Percentiles rank a stretch among this genome's conserved stretches.
These are phyloP conservation scores for Aspergillus sp. DNA, from an alignment of 2,329 filamentous ascomycete species.

Conservation along the genomic window DNA sequence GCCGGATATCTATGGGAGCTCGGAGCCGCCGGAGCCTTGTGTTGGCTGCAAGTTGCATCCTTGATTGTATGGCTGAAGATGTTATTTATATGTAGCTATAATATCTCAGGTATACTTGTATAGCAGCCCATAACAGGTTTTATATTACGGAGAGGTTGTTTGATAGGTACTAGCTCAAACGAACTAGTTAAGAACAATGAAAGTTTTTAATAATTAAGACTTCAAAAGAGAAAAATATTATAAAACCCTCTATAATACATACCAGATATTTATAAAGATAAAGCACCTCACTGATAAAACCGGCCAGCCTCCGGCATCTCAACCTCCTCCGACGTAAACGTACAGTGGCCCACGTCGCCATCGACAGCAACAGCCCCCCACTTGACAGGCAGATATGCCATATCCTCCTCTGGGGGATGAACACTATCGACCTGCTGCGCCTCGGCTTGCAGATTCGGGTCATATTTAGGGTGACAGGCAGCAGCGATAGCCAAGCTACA, in stretches of 20 bases:
- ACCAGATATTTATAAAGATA: no score
- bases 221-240: no score
- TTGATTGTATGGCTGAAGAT: background rate
- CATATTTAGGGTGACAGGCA: conserved; percentile 26
- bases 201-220: no score
- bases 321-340: conserved; percentile 2
- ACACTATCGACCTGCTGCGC: background rate
- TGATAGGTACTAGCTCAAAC: no score
- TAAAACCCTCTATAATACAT: no score
- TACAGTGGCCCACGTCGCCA: background rate
- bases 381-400: background rate
- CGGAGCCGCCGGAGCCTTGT: background rate
- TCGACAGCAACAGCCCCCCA: background rate
- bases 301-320: background rate
- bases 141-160: no score
- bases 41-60: background rate
- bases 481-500: conserved; percentile 34
- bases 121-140: no score
- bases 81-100: no score
- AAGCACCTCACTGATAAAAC: conserved; percentile 12
- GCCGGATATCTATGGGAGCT: conserved; percentile 20
- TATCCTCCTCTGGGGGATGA: background rate
- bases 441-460: background rate
- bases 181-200: no score
- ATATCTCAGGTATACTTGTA: no score